Percentiles rank a stretch among this genome's conserved stretches.
phyloP scores from a whole-genome alignment of 2,329 filamentous ascomycete species.

The Neofusicoccum laricinum region DNA sequence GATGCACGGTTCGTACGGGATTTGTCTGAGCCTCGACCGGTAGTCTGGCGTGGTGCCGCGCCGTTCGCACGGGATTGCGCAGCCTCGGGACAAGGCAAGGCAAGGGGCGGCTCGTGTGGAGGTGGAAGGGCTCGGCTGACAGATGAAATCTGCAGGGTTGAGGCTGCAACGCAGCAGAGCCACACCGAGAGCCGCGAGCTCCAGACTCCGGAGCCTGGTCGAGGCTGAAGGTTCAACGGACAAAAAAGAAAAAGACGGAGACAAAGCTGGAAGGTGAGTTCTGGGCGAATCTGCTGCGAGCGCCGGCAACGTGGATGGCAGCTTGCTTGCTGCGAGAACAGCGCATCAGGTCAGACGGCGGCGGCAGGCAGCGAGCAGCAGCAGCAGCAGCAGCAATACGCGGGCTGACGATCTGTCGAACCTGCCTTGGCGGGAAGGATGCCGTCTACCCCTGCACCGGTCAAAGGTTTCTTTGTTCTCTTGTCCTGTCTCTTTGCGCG shows the following conservation, averaged over 20 bases:
- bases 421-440: neutral
- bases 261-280: no score
- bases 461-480: neutral
- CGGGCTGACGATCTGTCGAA: neutral
- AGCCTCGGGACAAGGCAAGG: neutral
- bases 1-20: neutral
- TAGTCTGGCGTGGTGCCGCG: neutral
- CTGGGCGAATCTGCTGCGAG: no score
- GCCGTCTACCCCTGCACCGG: neutral
- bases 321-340: slow-evolving; percentile 3
- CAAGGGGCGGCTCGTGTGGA: neutral
- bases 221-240: no score
- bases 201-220: neutral
- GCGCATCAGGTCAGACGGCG: slow-evolving; percentile 6
- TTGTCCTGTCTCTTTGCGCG: neutral
- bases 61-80: neutral
- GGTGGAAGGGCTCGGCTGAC: neutral
- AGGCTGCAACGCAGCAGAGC: neutral
- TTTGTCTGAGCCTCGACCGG: neutral
- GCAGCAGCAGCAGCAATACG: no score
- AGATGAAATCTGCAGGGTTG: neutral
- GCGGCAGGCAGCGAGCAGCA: neutral
- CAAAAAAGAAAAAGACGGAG: no score
- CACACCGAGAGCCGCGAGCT: neutral
- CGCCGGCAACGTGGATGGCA: neutral